Base-by-base conservation (phyloP, 306 rosid species). In the Vachellia pachyceras region DNA sequence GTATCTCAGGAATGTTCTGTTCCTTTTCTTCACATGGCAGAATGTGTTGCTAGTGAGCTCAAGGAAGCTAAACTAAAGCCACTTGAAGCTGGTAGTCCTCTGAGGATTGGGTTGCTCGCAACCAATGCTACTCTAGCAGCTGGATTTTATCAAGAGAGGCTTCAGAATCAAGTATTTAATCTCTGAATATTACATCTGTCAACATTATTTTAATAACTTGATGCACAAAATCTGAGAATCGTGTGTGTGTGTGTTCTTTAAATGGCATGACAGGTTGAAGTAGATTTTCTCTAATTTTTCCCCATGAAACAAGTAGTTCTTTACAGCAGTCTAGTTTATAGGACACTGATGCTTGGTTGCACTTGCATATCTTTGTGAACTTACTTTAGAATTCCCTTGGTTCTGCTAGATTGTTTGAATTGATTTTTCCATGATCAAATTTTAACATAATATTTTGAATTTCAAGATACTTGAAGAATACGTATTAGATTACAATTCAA, bases 11-110 rank as follows among this genome's bases (percentile, higher is more conserved):
- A 90, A 3, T 84, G 93, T 84, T 84, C 90, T 80, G 91, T 92
- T 29, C 92, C 91, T 77, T 79, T 92, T 80, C 88, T 92, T 80
- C 93, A 94, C 77, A 87, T 92, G 86, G 93, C 89, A 40, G 94
- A 92, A 49, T 87, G 93, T 77, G 93, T 92, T 82, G 96, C 90
- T 22, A 90, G 74, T 88, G 96, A 91, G 88, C 96, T 94, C 77
- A 92, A 89, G 90, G 94, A 94, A 87, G 97, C 92, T 1, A 91
- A 92, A 77, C 83, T 92, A 85, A 94, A 86, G 86, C 98, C 94
- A 17, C 82, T 91, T 37, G 97, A 94, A 90, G 93, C 94, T 39
- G 92, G 98, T 44, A 94, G 92, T 78, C 88, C 89, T 61, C 47
- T 86, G 85, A 78, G 89, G 85, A 90, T 92, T 33, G 97, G 97